Percentiles rank a stretch among this genome's conserved stretches.
These are phyloP conservation scores for Phytophthora fragariaefolia DNA, from an alignment of 352 stramenopile genomes.

Conservation along the genomic window DNA sequence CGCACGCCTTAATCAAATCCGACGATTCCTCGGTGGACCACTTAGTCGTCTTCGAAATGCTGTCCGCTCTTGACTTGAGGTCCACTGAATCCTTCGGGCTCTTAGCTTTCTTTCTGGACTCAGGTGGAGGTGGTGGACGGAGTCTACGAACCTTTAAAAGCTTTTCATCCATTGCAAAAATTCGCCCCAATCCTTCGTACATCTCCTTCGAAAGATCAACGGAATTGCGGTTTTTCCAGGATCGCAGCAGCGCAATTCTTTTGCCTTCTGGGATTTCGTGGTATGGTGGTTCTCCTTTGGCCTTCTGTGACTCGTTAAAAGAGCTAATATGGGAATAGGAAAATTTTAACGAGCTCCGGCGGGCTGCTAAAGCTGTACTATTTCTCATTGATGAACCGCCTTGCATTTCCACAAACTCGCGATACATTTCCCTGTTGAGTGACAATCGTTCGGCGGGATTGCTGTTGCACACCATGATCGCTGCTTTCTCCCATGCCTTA, in stretches of 20 bases:
- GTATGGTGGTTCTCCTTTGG: slow-evolving; percentile 36
- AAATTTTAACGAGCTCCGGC: slow-evolving; percentile 49
- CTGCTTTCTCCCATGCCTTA: slow-evolving; percentile 47
- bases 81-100: slow-evolving; percentile 6
- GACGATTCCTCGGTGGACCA: slow-evolving; percentile 43
- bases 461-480: slow-evolving; percentile 34
- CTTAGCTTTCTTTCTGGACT: slow-evolving; percentile 24
- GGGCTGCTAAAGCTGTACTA: slow-evolving; percentile 37
- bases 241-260: slow-evolving; percentile 37
- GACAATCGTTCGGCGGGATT: slow-evolving; percentile 28
- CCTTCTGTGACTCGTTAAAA: slow-evolving; percentile 44
- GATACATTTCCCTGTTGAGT: slow-evolving; percentile 47
- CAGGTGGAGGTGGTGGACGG: slow-evolving; percentile 20
- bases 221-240: slow-evolving; percentile 51
- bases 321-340: slow-evolving; percentile 41
- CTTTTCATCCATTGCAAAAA: slow-evolving; percentile 44
- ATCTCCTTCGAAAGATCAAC: slow-evolving; percentile 47
- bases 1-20: slow-evolving; percentile 48
- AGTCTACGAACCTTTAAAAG: slow-evolving; percentile 27
- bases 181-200: slow-evolving; percentile 39
- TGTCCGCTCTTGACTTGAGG: slow-evolving; percentile 7
- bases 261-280: slow-evolving; percentile 34
- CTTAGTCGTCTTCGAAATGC: slow-evolving; percentile 30
- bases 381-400: slow-evolving; percentile 43
- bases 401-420: slow-evolving; percentile 43